Percentiles rank a stretch among this genome's conserved stretches.
Evolutionary conservation across 352 stramenopile genomes (phyloP).

Genomic region (Thraustotheca clavata): DNA sequence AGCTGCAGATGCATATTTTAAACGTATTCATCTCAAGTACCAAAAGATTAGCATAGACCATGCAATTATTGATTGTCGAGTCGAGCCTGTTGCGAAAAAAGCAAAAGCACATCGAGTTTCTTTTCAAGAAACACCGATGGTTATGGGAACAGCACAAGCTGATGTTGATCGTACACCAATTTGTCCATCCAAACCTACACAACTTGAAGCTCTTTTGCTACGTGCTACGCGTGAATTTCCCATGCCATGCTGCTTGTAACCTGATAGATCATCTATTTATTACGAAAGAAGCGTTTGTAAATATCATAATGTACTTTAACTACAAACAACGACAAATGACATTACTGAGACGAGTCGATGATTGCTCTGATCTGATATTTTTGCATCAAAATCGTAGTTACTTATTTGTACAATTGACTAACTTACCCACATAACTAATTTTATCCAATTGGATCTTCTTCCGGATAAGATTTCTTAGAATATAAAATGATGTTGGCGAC

Average conservation of each 20-base stretch:
- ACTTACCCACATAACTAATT: too few species aligned
- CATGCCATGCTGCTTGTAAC: constrained; percentile 58
- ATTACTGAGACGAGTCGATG: too few species aligned
- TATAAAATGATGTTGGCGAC: constrained; percentile 13
- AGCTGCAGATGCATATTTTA: constrained; percentile 82
- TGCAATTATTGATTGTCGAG: constrained; percentile 50
- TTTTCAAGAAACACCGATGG: constrained; percentile 49
- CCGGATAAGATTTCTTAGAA: too few species aligned
- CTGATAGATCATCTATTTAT: constrained; percentile 15
- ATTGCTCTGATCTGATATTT: too few species aligned
- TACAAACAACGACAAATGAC: too few species aligned
- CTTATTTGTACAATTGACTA: too few species aligned
- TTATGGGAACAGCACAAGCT: constrained; percentile 61
- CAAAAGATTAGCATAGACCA: constrained; percentile 78
- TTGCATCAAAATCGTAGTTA: too few species aligned
- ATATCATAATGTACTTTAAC: too few species aligned
- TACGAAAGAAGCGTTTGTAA: too few species aligned
- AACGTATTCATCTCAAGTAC: constrained; percentile 82
- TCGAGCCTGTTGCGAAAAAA: constrained; percentile 13
- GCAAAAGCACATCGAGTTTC: constrained; percentile 36
- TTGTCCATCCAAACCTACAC: constrained; percentile 63
- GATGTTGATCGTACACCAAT: constrained; percentile 77
- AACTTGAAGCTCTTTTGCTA: constrained; percentile 73
- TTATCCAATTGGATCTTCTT: too few species aligned
- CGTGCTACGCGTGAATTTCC: constrained; percentile 78